phyloP scores from a whole-genome alignment of 768 basidiomycete species.

The Pholiota microspora region DNA sequence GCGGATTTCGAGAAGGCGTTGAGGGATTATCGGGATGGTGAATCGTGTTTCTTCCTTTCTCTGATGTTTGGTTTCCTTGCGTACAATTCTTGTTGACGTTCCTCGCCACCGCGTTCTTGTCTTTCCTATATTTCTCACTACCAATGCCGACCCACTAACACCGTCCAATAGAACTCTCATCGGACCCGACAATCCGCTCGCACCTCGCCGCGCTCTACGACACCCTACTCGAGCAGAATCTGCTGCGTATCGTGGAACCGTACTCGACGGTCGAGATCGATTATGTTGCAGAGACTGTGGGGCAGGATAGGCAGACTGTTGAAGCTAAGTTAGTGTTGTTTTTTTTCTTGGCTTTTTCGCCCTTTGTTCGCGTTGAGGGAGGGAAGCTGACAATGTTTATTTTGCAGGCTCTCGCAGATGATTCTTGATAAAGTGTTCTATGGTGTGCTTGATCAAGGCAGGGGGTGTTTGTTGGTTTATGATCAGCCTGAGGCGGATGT shows the following conservation, averaged over 20 bases:
- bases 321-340: slow-evolving; percentile 75
- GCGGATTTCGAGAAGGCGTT: slow-evolving; percentile 87
- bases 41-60: slow-evolving; percentile 1
- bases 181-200: slow-evolving; percentile 92
- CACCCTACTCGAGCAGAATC: slow-evolving; percentile 92
- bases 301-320: slow-evolving; percentile 84
- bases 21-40: slow-evolving; percentile 81
- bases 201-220: slow-evolving; percentile 95
- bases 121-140: not conserved
- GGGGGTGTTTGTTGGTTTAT: slow-evolving; percentile 89
- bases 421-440: slow-evolving; percentile 93
- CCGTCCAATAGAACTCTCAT: slow-evolving; percentile 85
- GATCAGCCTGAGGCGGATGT: slow-evolving; percentile 86
- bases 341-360: not conserved
- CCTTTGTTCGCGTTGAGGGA: not conserved
- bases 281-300: slow-evolving; percentile 84
- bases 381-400: not conserved
- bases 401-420: slow-evolving; percentile 87
- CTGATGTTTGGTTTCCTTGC: not conserved
- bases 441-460: slow-evolving; percentile 95
- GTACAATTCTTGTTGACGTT: not conserved
- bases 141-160: not conserved
- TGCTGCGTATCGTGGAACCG: slow-evolving; percentile 93
- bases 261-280: slow-evolving; percentile 91
- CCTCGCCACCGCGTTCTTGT: not conserved